Base-by-base conservation (phyloP, 441 rosid genomes). In the Sinapis alba region DNA sequence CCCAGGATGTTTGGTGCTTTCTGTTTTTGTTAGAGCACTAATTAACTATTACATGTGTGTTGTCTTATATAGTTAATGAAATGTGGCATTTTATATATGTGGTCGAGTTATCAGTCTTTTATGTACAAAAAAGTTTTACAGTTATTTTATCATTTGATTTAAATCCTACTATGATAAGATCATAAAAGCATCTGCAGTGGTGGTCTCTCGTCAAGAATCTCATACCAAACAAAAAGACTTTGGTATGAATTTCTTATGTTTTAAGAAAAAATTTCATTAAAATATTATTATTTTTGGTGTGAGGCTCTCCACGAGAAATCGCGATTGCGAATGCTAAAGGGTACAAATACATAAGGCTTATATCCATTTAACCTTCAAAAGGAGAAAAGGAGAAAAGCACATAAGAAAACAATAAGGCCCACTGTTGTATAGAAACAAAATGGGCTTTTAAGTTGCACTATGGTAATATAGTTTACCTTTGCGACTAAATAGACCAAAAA, bases 11-110 rank as follows among this genome's bases (percentile, higher is more conserved):
- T 69, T 70, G 57, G 78, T 78, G 77, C 81, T 78, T 66, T 72
- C n/a, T 78, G 77, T 71, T 78, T 72, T 77, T 78, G 62, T 64
- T 60, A 53, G 73, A 66, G 81, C 77, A 47, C 68, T 47, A 65
- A 28, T 20, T 26, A 57, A 57, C 50, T 45, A 51, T 32, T 13
- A 7, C 12, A 65, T 77, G 58, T 61, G 62, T 61, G 19, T 38
- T 12, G 32, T 61, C 23, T 69, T 26, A 15, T 28, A 20, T 16
- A 12, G 47, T 38, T 19, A 27, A 34, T 24, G 47, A 38, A 20
- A 10, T 13, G 24, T 34, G n/a, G 1, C 3, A 19, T 36, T 53
- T n/a, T 26, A 20, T 41, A 15, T 21, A 32, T 34, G 34, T 24
- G 6, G 56, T 63, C 57, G 12, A 26, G 38, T 16, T 18, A 71